These are phyloP conservation scores for Ziziphus jujuba DNA, from an alignment of 306 rosid genomes.

Conservation along the genomic window DNA sequence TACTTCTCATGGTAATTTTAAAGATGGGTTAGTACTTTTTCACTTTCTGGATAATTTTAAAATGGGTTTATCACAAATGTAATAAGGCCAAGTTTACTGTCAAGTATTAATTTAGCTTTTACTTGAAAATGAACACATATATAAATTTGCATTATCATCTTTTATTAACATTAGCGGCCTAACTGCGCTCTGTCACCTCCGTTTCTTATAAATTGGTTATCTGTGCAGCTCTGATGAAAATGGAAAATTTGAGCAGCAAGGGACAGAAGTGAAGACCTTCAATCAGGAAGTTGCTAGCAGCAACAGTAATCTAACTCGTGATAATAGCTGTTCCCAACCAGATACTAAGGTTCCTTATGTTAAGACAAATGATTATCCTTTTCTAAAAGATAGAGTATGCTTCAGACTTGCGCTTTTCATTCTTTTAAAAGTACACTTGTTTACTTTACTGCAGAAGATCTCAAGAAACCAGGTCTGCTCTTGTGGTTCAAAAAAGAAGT, in stretches of 20 bases:
- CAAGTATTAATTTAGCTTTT: too few relatives aligned
- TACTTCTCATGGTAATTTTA: slow-evolving; percentile 54
- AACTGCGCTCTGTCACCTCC: not conserved
- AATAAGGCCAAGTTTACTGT: too few relatives aligned
- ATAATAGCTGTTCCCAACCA: slow-evolving; percentile 30
- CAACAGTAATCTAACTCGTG: slow-evolving; percentile 21
- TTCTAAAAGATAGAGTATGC: not conserved
- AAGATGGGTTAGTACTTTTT: slow-evolving; percentile 28
- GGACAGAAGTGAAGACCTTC: slow-evolving; percentile 33
- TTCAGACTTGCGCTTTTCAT: not conserved
- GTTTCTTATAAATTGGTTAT: slow-evolving; percentile 15
- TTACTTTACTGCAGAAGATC: slow-evolving; percentile 41
- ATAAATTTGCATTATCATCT: not conserved
- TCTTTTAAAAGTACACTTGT: not conserved
- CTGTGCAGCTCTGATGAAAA: slow-evolving; percentile 40
- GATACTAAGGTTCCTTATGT: slow-evolving; percentile 50
- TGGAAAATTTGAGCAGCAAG: slow-evolving; percentile 24
- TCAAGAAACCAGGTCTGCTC: slow-evolving; percentile 73
- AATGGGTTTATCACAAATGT: not conserved
- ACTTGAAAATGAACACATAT: too few relatives aligned
- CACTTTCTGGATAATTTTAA: slow-evolving; percentile 16
- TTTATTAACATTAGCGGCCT: slow-evolving; percentile 1
- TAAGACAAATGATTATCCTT: not conserved
- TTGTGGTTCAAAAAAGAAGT: slow-evolving; percentile 78
- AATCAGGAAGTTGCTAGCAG: slow-evolving; percentile 32